A percentile compares a stretch with the other conserved stretches of the same genome.
Conservation (phyloP, 192 early-diverging fungal genomes). For the Funneliformis mosseae region DNA sequence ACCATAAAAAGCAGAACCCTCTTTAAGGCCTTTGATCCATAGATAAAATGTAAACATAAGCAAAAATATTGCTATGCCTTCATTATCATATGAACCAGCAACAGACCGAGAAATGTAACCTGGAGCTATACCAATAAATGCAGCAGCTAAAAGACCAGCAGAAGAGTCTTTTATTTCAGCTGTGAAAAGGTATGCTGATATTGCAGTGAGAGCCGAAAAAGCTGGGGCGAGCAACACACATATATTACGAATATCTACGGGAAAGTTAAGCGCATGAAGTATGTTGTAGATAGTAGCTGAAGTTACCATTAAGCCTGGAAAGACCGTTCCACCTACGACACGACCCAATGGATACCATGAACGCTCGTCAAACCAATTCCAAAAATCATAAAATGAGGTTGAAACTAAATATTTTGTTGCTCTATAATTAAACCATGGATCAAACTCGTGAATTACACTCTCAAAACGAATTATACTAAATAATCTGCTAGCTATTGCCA, state of each 20-base stretch:
- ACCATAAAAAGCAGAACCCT: constrained; percentile 91
- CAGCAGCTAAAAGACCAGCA: constrained; percentile 95
- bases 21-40: constrained; percentile 96
- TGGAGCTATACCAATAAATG: constrained; percentile 97
- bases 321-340: constrained; percentile 99
- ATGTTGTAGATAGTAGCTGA: constrained; percentile 93
- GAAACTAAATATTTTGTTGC: constrained; percentile 91
- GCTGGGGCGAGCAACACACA: constrained; percentile 97
- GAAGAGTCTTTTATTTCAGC: constrained; percentile 88
- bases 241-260: constrained; percentile 97
- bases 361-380: constrained; percentile 99
- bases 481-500: constrained; percentile 88
- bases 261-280: constrained; percentile 92
- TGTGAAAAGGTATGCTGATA: constrained; percentile 93
- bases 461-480: constrained; percentile 99
- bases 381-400: constrained; percentile 96
- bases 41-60: constrained; percentile 97
- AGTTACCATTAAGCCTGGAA: constrained; percentile 99
- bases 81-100: constrained; percentile 99
- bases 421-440: constrained; percentile 99
- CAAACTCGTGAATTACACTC: constrained; percentile 99
- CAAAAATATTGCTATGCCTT: constrained; percentile 99
- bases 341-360: constrained; percentile 99
- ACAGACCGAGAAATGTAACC: constrained; percentile 99
- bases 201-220: constrained; percentile 95